Conservation (phyloP, 2,329 filamentous ascomycete species). For the Aspergillus novofumigatus region DNA sequence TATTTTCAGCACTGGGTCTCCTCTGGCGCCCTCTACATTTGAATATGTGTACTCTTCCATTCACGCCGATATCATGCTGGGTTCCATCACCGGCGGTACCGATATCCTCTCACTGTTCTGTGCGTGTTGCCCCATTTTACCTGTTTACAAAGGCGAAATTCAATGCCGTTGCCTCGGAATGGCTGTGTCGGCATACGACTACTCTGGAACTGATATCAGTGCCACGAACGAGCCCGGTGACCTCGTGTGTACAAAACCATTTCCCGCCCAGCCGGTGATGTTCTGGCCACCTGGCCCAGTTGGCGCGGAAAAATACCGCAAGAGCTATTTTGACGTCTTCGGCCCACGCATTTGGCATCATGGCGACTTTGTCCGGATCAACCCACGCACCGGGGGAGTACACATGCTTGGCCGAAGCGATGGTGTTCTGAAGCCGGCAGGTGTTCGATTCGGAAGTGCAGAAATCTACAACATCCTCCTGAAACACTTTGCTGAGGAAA, state of each 20-base stretch:
- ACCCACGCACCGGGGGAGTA: slow-evolving; percentile 68
- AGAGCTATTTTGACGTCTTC: slow-evolving; percentile 86
- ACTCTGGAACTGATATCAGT: slow-evolving; percentile 55
- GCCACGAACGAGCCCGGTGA: slow-evolving; percentile 71
- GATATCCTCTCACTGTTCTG: slow-evolving; percentile 97
- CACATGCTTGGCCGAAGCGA: slow-evolving; percentile 91
- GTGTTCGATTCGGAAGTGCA: slow-evolving; percentile 85
- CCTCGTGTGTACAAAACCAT: slow-evolving; percentile 78
- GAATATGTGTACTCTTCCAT: slow-evolving; percentile 83
- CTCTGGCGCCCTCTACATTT: slow-evolving; percentile 89
- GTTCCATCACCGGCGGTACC: slow-evolving; percentile 90
- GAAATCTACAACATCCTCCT: slow-evolving; percentile 96
- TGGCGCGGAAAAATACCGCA: slow-evolving; percentile 71
- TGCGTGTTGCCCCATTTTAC: slow-evolving; percentile 71
- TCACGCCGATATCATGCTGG: slow-evolving; percentile 74
- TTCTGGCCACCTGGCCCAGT: slow-evolving; percentile 69
- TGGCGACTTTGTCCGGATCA: slow-evolving; percentile 79
- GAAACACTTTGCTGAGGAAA: slow-evolving; percentile 70
- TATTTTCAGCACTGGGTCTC: slow-evolving; percentile 91
- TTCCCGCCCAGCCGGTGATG: slow-evolving; percentile 84
- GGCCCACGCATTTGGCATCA: slow-evolving; percentile 73
- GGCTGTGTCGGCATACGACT: slow-evolving; percentile 60
- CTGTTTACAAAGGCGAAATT: slow-evolving; percentile 69
- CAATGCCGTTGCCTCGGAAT: slow-evolving; percentile 75
- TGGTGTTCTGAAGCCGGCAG: slow-evolving; percentile 86